These are phyloP conservation scores for Lophiotrema nucula DNA, from an alignment of 495 filamentous ascomycete species.

Conservation along the genomic window DNA sequence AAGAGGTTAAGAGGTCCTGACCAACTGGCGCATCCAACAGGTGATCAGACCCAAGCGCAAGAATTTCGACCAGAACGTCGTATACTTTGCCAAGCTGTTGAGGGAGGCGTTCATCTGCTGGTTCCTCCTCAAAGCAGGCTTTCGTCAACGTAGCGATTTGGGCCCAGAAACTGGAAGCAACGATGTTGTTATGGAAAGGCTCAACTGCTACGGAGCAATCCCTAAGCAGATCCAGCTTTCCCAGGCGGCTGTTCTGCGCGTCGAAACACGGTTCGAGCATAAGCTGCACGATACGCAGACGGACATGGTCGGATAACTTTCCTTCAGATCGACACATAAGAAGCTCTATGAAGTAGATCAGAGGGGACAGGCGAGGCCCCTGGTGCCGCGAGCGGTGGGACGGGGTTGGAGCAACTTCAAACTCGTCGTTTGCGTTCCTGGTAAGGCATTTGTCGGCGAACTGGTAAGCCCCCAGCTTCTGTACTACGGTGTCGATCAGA, in stretches of 20 bases:
- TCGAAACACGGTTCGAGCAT: constrained; percentile 25
- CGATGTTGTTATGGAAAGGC: background rate
- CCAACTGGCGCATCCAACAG: background rate
- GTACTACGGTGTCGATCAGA: constrained; percentile 61
- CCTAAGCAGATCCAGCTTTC: constrained; percentile 27
- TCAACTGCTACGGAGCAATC: constrained; percentile 18
- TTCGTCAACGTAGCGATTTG: constrained; percentile 9
- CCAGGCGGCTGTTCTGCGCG: constrained; percentile 22
- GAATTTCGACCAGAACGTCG: constrained; percentile 25
- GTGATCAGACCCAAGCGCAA: constrained; percentile 19
- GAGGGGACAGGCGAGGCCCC: constrained; percentile 31
- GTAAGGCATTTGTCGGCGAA: constrained; percentile 75
- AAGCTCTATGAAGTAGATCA: constrained; percentile 35
- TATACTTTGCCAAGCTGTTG: constrained; percentile 31
- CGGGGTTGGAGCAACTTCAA: constrained; percentile 40
- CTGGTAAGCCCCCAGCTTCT: constrained; percentile 65
- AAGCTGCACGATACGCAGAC: constrained; percentile 11
- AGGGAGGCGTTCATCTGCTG: constrained; percentile 16
- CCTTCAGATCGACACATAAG: constrained; percentile 24
- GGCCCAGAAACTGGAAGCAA: constrained; percentile 22
- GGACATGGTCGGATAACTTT: constrained; percentile 23
- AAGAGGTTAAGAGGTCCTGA: constrained; percentile 52
- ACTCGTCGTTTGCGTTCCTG: constrained; percentile 22
- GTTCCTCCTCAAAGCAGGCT: constrained; percentile 13
- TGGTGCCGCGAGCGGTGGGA: constrained; percentile 38